Percentiles rank a stretch among this genome's conserved stretches.
Evolutionary conservation across 2,329 filamentous ascomycete species (phyloP).

Genomic region (Aspergillus fijiensis): DNA sequence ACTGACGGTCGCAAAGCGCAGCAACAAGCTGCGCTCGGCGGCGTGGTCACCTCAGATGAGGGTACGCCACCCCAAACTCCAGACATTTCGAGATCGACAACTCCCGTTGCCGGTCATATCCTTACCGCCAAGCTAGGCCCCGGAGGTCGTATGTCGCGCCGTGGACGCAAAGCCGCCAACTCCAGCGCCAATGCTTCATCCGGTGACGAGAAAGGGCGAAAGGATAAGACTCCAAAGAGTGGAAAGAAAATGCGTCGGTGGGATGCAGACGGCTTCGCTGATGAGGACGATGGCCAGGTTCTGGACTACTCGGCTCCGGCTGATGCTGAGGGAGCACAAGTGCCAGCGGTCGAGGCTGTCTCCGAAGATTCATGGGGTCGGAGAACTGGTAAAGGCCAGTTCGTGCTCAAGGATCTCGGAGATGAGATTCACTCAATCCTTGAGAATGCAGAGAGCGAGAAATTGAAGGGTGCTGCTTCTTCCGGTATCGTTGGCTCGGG

Average conservation of each 20-base stretch:
- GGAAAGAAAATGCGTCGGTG: conserved; percentile 87
- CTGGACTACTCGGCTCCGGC: conserved; percentile 83
- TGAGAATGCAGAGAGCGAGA: conserved; percentile 70
- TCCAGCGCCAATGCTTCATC: conserved; percentile 61
- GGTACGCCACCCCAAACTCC: conserved; percentile 69
- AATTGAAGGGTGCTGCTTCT: conserved; percentile 48
- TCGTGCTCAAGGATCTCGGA: conserved; percentile 87
- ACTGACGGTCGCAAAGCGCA: conserved; percentile 39
- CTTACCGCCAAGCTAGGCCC: conserved; percentile 73
- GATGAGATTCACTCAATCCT: conserved; percentile 92
- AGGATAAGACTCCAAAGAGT: conserved; percentile 51
- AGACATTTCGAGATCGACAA: conserved; percentile 74
- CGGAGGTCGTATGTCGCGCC: conserved; percentile 73
- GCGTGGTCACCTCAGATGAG: conserved; percentile 58
- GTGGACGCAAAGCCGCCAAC: conserved; percentile 69
- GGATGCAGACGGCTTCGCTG: conserved; percentile 84
- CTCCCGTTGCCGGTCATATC: conserved; percentile 66
- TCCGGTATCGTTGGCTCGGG: conserved; percentile 74
- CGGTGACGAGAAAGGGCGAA: conserved; percentile 74
- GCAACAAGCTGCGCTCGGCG: conserved; percentile 44
- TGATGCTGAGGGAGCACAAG: conserved; percentile 55
- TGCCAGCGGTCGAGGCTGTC: conserved; percentile 67
- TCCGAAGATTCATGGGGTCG: conserved; percentile 81
- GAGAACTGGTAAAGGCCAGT: conserved; percentile 82
- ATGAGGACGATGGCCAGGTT: conserved; percentile 75